Evolutionary conservation across 192 early-diverging fungal genomes (phyloP).

Genomic region (Endogone sp.): DNA sequence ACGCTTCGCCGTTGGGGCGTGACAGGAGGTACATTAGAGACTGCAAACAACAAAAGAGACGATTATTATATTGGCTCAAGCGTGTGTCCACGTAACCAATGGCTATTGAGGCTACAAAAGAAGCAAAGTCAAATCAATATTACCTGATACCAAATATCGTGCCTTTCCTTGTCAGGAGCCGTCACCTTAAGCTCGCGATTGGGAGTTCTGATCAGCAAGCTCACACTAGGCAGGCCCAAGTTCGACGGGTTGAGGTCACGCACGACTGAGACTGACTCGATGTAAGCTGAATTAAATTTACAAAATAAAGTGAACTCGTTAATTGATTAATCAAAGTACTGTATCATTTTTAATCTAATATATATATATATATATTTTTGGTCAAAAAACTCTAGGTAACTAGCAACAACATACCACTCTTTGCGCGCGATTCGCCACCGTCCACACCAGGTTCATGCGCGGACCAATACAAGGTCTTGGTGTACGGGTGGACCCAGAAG

Average conservation of each 20-base stretch:
- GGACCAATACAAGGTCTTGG: constrained; percentile 75
- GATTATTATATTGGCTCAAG: too few species aligned
- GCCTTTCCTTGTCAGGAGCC: constrained; percentile 58
- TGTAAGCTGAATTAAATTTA: constrained; percentile 47
- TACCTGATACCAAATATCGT: constrained; percentile 72
- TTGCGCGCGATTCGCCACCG: constrained; percentile 29
- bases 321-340: background rate
- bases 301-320: constrained; percentile 6
- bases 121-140: too few species aligned
- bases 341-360: too few species aligned
- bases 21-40: constrained; percentile 21
- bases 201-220: constrained; percentile 63
- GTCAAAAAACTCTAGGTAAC: too few species aligned
- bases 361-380: too few species aligned
- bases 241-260: constrained; percentile 37
- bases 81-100: too few species aligned
- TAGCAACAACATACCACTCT: constrained; percentile 45
- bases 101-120: too few species aligned
- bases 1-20: background rate
- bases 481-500: constrained; percentile 83
- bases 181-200: constrained; percentile 71
- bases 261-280: constrained; percentile 54
- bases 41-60: constrained; percentile 14
- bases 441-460: constrained; percentile 53
- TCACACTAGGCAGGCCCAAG: constrained; percentile 45